Evolutionary conservation across 192 early-diverging fungal genomes (phyloP).

Genomic region (Dispira simplex): DNA sequence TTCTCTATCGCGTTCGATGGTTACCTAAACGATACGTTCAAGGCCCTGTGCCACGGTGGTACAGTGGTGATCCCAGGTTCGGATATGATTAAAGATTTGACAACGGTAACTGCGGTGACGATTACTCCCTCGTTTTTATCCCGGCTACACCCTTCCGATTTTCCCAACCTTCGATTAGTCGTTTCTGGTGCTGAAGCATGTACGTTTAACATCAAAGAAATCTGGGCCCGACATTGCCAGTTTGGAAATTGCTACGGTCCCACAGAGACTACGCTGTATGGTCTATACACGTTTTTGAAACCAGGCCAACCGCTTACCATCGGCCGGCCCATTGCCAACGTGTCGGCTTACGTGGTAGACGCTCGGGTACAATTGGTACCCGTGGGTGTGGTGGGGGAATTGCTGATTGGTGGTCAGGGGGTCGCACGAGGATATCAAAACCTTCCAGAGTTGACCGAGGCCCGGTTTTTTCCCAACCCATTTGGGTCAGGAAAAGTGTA

Average conservation of each 20-base stretch:
- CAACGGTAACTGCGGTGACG: neutral
- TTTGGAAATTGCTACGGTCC: neutral
- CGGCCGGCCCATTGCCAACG: constrained; percentile 15
- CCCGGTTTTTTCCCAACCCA: constrained; percentile 21
- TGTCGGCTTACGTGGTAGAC: constrained; percentile 19
- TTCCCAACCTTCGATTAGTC: neutral
- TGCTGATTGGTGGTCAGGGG: constrained; percentile 16
- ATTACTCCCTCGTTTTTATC: neutral
- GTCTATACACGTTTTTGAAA: too few relatives aligned
- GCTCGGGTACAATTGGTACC: constrained; percentile 11
- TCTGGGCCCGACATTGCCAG: neutral
- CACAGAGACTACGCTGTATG: too few relatives aligned
- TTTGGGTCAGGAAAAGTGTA: constrained; percentile 18
- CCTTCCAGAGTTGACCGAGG: constrained; percentile 16
- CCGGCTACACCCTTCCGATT: neutral
- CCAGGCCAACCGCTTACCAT: constrained; percentile 14
- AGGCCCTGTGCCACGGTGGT: neutral
- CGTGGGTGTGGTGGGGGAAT: constrained; percentile 20
- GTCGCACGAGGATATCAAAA: constrained; percentile 23
- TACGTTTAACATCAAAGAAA: neutral
- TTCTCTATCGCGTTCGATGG: constrained; percentile 3
- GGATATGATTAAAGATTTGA: neutral
- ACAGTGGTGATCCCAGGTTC: neutral
- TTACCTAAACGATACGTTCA: neutral
- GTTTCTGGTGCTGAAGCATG: neutral